Base-by-base conservation (phyloP, 164 flowering plant species). In the Vitis rotundifolia region DNA sequence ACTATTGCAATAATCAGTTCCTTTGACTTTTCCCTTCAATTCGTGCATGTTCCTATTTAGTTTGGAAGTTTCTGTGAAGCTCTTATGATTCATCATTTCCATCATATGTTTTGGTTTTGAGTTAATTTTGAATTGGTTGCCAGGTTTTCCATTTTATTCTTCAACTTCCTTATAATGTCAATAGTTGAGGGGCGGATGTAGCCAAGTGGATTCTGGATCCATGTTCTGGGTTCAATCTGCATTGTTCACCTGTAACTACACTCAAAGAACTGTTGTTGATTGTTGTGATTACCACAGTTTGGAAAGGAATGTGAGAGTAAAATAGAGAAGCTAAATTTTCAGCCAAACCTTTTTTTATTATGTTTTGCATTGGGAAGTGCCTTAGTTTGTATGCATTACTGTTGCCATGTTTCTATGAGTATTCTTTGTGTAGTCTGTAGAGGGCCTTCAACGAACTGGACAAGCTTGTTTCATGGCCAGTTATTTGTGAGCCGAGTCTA, bases 181-280 rank as follows among this genome's bases (percentile, higher is more conserved):
- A 37, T 37, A 37, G 44, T 37, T 37, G 44, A 37, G 6, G 44
- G 7, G 44, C 2, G 6, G 7, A 37, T 37, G 5, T 37, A 37
- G 6, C 44, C 44, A 37, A 37, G 44, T 37, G 44, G 44, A 37
- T 37, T 37, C 44, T 37, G 44, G 44, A 37, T 37, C 44, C 44
- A 37, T 6, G 6, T 37, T 37, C 44, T 6, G 44, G 44, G 44
- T 37, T 37, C 44, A 37, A 37, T 37, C 3, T 37, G 44, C 44
- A 37, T 37, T 37, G 44, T 6, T 37, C 6, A 37, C 44, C 44
- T 6, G 44, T 37, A 37, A 37, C 5, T 37, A 37, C 44, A 6
- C 44, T 37, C 56, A 53, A 61, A 61, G 49, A 22, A n/a, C 44
- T 61, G 63, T 11, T 12, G n/a, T 61, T 61, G 48, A 62, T 37